Base-by-base conservation (phyloP, 2,329 filamentous ascomycete genomes). In the Cryphonectria carpinicola region DNA sequence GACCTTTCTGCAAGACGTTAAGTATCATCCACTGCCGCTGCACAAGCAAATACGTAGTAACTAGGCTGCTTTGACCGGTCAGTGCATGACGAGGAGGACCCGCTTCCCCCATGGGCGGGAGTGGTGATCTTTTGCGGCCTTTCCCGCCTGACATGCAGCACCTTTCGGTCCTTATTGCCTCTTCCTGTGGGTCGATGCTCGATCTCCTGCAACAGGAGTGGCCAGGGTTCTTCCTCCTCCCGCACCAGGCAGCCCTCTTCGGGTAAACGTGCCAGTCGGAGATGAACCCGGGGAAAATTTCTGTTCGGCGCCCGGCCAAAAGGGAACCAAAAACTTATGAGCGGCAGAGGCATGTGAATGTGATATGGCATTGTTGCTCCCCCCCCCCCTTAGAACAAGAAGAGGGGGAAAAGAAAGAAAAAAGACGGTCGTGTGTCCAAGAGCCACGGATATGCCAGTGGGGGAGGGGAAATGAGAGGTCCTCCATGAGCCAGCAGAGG, bases 101-200 rank as follows among this genome's bases (percentile, higher is more conserved):
- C 17, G 13, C 43, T 28, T 28, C 14, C 43, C 46, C 19, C 19
- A 22, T 49, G 4, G 17, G 28, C 46, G n/a, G 37, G 13, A 54
- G 32, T 58, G 54, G 25, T 3, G 54, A 19, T 32, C 25, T 14
- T 32, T 28, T 17, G 54, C 54, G 54, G 54, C 54, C 11, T 58
- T 58, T 58, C 25, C 54, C 54, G 54, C 28, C 14, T 32, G 54
- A 58, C 54, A 32, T 58, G 54, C 54, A 58, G 54, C 54, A 32
- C 13, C 5, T 25, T 28, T 58, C n/a, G 52, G n/a, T 54, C 52
- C 49, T 25, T 25, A 25, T 54, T 54, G n/a, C 11, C 25, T 54
- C 25, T 28, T 54, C 52, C 52, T 54, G 46, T 49, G 19, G 46
- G 46, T 49, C 46, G 46, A 49, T 49, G 46, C 46, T 25, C 52